Percentiles rank a stretch among this genome's conserved stretches.
Evolutionary conservation across 371 early-diverging fungal species (phyloP).

Genomic region (Polyrhizophydium stewartii): DNA sequence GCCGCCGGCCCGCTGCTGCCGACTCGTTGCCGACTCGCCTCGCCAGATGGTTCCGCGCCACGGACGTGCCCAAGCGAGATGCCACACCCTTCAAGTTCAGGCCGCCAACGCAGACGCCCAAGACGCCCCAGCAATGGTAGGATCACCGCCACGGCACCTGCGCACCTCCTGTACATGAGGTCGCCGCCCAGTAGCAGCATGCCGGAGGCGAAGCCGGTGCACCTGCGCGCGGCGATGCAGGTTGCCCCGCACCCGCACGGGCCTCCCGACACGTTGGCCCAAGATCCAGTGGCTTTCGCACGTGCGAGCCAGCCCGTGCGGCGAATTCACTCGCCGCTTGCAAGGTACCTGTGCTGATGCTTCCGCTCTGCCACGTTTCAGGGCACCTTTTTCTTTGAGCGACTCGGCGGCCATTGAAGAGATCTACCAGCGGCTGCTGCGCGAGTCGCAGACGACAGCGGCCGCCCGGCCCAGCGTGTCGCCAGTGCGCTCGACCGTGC

Average conservation of each 20-base stretch:
- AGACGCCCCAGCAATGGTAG: conserved; percentile 12
- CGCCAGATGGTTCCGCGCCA: conserved; percentile 46
- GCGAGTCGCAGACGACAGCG: neutral
- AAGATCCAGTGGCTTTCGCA: too few relatives aligned
- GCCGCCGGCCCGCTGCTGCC: too few relatives aligned
- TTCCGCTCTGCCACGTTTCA: neutral
- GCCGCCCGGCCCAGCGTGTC: neutral
- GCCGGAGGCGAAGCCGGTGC: too few relatives aligned
- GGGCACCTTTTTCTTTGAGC: conserved; percentile 28
- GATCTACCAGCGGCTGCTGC: conserved; percentile 16
- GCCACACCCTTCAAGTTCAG: conserved; percentile 28
- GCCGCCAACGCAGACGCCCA: conserved; percentile 8
- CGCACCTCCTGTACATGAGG: too few relatives aligned
- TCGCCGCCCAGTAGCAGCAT: too few relatives aligned
- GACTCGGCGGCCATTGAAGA: conserved; percentile 37
- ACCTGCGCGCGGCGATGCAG: too few relatives aligned
- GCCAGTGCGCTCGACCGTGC: neutral
- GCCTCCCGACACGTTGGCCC: too few relatives aligned
- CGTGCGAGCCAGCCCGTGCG: too few relatives aligned
- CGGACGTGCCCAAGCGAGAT: conserved; percentile 39
- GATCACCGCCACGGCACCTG: too few relatives aligned
- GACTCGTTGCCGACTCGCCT: too few relatives aligned
- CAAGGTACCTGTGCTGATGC: neutral
- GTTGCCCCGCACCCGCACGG: too few relatives aligned
- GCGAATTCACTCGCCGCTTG: neutral